A percentile compares a stretch with the other conserved stretches of the same genome.
phyloP scores from a whole-genome alignment of 1,284 basidiomycete genomes.

The Caloboletus inedulis region DNA sequence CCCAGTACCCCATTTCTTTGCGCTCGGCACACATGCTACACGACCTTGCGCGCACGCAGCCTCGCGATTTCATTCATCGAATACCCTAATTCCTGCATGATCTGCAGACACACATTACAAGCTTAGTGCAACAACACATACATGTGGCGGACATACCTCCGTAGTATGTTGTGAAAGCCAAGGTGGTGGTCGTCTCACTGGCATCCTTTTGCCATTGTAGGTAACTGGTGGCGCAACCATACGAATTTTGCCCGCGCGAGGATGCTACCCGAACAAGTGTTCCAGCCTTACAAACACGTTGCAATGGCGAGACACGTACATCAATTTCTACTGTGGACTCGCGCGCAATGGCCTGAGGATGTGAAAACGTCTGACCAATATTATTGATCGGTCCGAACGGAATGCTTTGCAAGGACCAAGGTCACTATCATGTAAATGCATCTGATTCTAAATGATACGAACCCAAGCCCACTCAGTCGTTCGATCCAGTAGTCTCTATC shows the following conservation, averaged over 20 bases:
- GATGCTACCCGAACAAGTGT: slow-evolving; percentile 47
- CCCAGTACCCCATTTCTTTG: slow-evolving; percentile 25
- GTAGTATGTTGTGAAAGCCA: slow-evolving; percentile 82
- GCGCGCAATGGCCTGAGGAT: slow-evolving; percentile 80
- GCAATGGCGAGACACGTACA: slow-evolving; percentile 37
- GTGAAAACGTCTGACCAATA: slow-evolving; percentile 85
- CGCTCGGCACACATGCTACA: slow-evolving; percentile 38
- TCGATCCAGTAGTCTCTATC: slow-evolving; percentile 72
- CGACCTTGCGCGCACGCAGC: slow-evolving; percentile 51
- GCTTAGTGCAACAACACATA: slow-evolving; percentile 2
- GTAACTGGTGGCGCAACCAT: slow-evolving; percentile 83
- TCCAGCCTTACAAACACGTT: slow-evolving; percentile 15
- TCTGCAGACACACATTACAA: slow-evolving; percentile 37
- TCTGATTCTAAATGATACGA: slow-evolving; percentile 25
- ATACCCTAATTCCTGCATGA: slow-evolving; percentile 72
- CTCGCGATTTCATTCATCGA: slow-evolving; percentile 48
- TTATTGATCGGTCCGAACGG: slow-evolving; percentile 94
- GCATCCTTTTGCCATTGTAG: slow-evolving; percentile 84
- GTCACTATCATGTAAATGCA: slow-evolving; percentile 6
- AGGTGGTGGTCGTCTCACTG: slow-evolving; percentile 73
- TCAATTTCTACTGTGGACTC: slow-evolving; percentile 60
- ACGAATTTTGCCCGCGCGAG: slow-evolving; percentile 79
- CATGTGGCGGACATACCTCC: slow-evolving; percentile 50
- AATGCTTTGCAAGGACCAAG: slow-evolving; percentile 47
- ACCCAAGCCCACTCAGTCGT: slow-evolving; percentile 75